Base-by-base conservation (phyloP, 768 basidiomycete species). In the Kwoniella sp. region DNA sequence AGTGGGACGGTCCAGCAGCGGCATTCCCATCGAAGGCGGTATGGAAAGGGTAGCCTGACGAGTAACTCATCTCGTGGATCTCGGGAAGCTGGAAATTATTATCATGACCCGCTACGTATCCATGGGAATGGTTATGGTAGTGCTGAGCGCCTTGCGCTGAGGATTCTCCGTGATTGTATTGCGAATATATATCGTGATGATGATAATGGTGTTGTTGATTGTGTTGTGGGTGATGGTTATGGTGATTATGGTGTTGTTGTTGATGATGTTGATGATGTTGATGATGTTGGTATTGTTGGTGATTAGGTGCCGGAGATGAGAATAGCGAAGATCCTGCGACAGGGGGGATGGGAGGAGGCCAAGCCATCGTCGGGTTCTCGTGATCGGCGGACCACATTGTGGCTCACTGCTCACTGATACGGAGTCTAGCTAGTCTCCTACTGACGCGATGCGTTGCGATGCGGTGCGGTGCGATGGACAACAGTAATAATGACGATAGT, bases 181-280 rank as follows among this genome's bases (percentile, higher is more conserved):
- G 36, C 22, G 24, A 46, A 56, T 33, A 46, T 12, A 46, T n/a
- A 30, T 55, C 21, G 13, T 55, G 26, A 6, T 55, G 53, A 8
- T 55, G 26, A 7, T 25, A n/a, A 6, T 53, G 24, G 5, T 29
- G 51, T n/a, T 53, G 51, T 25, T 26, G 37, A n/a, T n/a, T n/a
- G n/a, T n/a, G n/a, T n/a, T n/a, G n/a, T n/a, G n/a, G n/a, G n/a
- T n/a, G n/a, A 7, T 30, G 21, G 5, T 58, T 13, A 15, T 58
- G 40, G 17, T 58, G 56, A 15, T 46, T 46, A 8, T 55, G 40
- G 37, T 27, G 56, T 1, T 46, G 56, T 2, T 58, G 56, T 6
- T 29, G 56, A 12, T 29, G 8, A 30, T 53, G 7, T 30, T 26
- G 27, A 30, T 55, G 54, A 22, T 37, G 54, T 40, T n/a, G 54